phyloP scores from a whole-genome alignment of 2,329 filamentous ascomycete species.

The Coniella lustricola region DNA sequence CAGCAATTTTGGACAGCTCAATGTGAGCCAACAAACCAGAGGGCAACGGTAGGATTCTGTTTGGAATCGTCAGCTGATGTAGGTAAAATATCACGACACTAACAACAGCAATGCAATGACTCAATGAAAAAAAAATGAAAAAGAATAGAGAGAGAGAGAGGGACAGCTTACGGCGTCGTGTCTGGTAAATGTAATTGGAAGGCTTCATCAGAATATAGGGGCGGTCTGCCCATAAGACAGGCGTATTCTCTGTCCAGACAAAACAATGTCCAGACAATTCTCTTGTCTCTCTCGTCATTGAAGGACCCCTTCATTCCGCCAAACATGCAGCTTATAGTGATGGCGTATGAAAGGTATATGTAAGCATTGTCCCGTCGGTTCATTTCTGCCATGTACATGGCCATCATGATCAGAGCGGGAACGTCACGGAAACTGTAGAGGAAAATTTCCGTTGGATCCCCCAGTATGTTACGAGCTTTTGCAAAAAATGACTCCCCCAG shows the following conservation, averaged over 20 bases:
- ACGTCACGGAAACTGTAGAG: constrained; percentile 36
- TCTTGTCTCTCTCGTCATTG: constrained; percentile 36
- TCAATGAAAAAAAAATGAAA: no score
- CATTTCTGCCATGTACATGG: constrained; percentile 41
- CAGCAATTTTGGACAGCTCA: constrained; percentile 39
- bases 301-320: constrained; percentile 38
- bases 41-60: constrained; percentile 36
- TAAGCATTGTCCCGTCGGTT: constrained; percentile 43
- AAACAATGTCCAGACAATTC: constrained; percentile 47
- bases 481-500: constrained; percentile 39
- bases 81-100: no score
- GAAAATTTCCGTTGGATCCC: constrained; percentile 40
- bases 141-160: no score
- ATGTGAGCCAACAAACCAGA: constrained; percentile 39
- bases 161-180: constrained; percentile 31
- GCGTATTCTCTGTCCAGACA: constrained; percentile 41
- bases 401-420: constrained; percentile 38
- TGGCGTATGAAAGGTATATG: constrained; percentile 39
- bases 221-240: constrained; percentile 42
- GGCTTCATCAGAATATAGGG: constrained; percentile 39
- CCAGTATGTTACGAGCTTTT: constrained; percentile 35
- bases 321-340: constrained; percentile 40
- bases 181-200: constrained; percentile 36
- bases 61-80: neutral
- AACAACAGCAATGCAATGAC: no score